These are phyloP conservation scores for Lipomyces japonicus DNA, from an alignment of 805 yeast genomes.

Conservation along the genomic window DNA sequence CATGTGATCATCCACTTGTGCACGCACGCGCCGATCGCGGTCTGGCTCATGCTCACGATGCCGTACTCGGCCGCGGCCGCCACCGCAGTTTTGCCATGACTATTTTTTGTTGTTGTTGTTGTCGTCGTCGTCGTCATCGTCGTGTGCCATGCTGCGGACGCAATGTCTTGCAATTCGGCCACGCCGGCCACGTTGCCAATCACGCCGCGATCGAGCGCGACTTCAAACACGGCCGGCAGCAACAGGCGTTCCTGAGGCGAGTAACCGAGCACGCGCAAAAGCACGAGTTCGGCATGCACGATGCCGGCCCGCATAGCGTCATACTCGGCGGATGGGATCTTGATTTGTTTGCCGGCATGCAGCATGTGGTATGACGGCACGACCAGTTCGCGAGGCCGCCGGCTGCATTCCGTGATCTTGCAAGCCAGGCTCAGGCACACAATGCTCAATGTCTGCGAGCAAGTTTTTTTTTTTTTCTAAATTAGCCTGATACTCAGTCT, in stretches of 20 bases:
- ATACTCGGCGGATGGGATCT: conserved; percentile 15
- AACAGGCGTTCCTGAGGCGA: conserved; percentile 2
- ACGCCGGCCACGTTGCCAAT: conserved; percentile 5
- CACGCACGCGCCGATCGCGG: conserved; percentile 10
- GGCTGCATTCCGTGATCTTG: conserved; percentile 21
- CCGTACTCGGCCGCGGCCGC: conserved; percentile 11
- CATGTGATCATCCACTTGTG: conserved; percentile 1
- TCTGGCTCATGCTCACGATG: conserved; percentile 7
- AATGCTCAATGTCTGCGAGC: conserved; percentile 16
- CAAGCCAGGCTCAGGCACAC: conserved; percentile 19
- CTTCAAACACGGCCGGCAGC: conserved; percentile 7
- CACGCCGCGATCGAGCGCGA: conserved; percentile 8
- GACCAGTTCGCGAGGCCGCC: conserved; percentile 22
- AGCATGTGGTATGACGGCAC: conserved; percentile 21
- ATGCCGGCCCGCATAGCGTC: conserved; percentile 20
- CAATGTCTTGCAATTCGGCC: conserved; percentile 3
- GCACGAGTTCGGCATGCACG: conserved; percentile 15
- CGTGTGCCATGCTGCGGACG: conserved; percentile 1
- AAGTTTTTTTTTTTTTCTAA: too few relatives aligned
- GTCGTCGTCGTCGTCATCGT: conserved; percentile 2
- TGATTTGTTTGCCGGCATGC: conserved; percentile 5
- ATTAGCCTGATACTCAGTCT: too few relatives aligned
- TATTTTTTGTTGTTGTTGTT: conserved; percentile 1
- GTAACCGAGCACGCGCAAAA: conserved; percentile 14
- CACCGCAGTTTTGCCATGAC: conserved; percentile 2